Evolutionary conservation across 2,329 filamentous ascomycete genomes (phyloP).

Genomic region (Colletotrichum aenigma): DNA sequence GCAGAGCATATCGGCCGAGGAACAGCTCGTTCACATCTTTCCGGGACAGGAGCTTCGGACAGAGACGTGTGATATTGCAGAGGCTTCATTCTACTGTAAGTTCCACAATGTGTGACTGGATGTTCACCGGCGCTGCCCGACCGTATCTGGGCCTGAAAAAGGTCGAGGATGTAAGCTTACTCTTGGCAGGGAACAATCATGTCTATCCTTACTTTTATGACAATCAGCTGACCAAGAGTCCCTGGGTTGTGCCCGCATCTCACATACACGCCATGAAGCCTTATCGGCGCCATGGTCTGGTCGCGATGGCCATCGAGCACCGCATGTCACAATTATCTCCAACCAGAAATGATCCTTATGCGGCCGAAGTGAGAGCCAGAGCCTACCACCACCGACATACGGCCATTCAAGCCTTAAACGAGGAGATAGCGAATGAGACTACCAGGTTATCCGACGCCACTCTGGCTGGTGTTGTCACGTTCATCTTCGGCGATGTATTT

Average conservation of each 20-base stretch:
- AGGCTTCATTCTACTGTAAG: conserved; percentile 14
- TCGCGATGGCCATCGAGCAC: conserved; percentile 36
- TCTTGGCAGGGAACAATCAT: not conserved
- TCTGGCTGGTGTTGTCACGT: not conserved
- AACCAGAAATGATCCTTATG: conserved; percentile 10
- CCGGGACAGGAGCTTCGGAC: not conserved
- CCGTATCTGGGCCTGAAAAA: no score
- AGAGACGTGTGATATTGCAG: conserved; percentile 5
- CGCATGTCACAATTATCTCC: conserved; percentile 29
- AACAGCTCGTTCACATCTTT: not conserved
- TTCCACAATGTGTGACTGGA: not conserved
- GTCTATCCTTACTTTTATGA: not conserved
- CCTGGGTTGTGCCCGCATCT: not conserved
- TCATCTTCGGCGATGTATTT: not conserved
- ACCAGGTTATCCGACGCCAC: conserved; percentile 10
- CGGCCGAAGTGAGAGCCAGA: conserved; percentile 23
- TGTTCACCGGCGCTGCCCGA: not conserved
- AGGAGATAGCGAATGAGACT: conserved; percentile 26
- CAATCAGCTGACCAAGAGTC: not conserved
- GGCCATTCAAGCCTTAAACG: conserved; percentile 32
- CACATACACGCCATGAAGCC: not conserved
- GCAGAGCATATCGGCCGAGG: not conserved
- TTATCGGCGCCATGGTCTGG: conserved; percentile 11
- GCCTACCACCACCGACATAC: conserved; percentile 33
- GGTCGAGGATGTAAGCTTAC: not conserved